Evolutionary conservation across 2,329 filamentous ascomycete genomes (phyloP).

Genomic region (Passalora sequoiae): DNA sequence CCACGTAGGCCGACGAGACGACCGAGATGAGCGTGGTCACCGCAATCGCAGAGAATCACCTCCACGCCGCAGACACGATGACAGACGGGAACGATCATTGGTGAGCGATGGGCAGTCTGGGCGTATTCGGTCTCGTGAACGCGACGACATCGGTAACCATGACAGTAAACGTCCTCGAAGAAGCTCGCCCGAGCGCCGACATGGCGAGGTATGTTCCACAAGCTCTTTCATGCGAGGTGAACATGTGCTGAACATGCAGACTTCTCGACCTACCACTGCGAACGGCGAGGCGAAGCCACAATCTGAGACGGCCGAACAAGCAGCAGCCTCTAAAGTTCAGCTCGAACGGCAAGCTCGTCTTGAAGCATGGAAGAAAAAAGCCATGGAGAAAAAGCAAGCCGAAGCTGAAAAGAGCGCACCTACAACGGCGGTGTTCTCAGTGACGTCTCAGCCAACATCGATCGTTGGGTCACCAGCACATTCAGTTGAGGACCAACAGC

Average conservation of each 20-base stretch:
- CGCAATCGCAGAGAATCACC: constrained; percentile 17
- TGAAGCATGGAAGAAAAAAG: constrained; percentile 86
- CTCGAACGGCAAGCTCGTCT: constrained; percentile 69
- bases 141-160: constrained; percentile 21
- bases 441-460: constrained; percentile 3
- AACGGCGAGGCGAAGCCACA: constrained; percentile 9
- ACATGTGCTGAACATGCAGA: constrained; percentile 17
- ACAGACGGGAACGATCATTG: constrained; percentile 36
- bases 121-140: constrained; percentile 56
- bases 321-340: constrained; percentile 50
- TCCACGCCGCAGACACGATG: constrained; percentile 30
- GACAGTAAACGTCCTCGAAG: constrained; percentile 48
- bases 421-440: constrained; percentile 12
- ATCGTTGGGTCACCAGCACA: constrained; percentile 9
- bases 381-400: constrained; percentile 54
- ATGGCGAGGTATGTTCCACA: constrained; percentile 14
- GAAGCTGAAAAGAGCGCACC: constrained; percentile 8
- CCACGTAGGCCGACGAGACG: constrained; percentile 6
- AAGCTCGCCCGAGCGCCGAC: constrained; percentile 8
- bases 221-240: too few species aligned
- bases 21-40: constrained; percentile 17
- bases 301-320: constrained; percentile 12
- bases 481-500: not conserved
- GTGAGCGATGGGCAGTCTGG: constrained; percentile 30
- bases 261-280: constrained; percentile 15